Evolutionary conservation across 164 flowering plant species (phyloP).

Genomic region (Kalanchoe fedtschenkoi): DNA sequence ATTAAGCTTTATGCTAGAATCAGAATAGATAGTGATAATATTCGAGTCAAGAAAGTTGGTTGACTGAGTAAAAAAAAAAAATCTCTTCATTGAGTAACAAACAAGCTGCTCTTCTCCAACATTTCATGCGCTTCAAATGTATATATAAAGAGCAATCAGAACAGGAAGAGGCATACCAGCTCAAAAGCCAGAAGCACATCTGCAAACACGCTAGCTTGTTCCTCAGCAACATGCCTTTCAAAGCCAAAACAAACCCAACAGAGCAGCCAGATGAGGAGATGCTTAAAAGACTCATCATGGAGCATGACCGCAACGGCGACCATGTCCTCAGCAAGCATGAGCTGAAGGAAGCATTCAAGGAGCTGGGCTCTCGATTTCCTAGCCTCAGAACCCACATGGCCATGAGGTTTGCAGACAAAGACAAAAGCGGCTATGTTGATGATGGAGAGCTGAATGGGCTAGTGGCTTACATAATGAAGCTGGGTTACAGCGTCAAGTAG

Average conservation of each 20-base stretch:
- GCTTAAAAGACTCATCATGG: slow-evolving; percentile 1
- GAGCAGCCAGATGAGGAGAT: slow-evolving; percentile 4
- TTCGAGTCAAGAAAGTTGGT: not conserved
- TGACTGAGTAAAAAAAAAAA: too few relatives aligned
- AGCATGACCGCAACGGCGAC: not conserved
- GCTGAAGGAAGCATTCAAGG: not conserved
- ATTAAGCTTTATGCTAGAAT: not conserved
- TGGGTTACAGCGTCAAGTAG: slow-evolving; percentile 2
- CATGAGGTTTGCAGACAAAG: not conserved
- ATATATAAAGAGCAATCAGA: not conserved
- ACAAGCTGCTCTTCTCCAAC: not conserved
- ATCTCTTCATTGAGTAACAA: not conserved
- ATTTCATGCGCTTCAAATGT: not conserved
- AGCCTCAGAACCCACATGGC: not conserved
- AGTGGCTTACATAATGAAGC: not conserved
- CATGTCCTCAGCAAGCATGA: not conserved
- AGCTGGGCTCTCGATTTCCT: not conserved
- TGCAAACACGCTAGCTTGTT: not conserved
- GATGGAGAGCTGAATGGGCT: not conserved
- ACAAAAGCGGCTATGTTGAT: not conserved
- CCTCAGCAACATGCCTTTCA: not conserved
- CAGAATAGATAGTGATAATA: not conserved
- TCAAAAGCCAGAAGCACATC: not conserved
- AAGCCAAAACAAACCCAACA: not conserved
- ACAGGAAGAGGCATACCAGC: not conserved